A percentile compares a stretch with the other conserved stretches of the same genome.
Conservation (phyloP, 345 rosid genomes). For the Eucalyptus decipiens region DNA sequence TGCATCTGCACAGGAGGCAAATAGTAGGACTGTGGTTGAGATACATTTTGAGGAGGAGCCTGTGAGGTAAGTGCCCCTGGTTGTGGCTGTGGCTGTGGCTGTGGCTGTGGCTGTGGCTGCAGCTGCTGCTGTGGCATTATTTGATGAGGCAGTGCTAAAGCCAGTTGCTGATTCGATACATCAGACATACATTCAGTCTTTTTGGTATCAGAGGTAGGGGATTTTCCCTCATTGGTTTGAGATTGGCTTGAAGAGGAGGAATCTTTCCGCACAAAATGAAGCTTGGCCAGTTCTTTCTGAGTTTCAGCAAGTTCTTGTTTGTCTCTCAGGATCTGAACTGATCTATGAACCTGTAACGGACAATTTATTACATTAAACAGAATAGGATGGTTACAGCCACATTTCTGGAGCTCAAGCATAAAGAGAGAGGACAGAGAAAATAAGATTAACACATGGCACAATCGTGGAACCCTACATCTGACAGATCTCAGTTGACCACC, state of each 20-base stretch:
- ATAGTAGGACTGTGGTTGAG: constrained; percentile 64
- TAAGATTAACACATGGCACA: neutral
- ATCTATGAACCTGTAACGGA: constrained; percentile 74
- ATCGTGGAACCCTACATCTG: neutral
- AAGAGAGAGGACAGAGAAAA: neutral
- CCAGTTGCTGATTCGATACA: constrained; percentile 67
- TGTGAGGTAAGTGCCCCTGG: constrained; percentile 29
- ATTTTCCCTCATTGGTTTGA: constrained; percentile 59
- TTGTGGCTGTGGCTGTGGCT: constrained; percentile 31
- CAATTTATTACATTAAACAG: neutral
- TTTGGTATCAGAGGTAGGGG: constrained; percentile 43
- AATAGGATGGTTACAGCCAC: neutral
- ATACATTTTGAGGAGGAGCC: constrained; percentile 31
- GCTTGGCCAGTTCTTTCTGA: constrained; percentile 84
- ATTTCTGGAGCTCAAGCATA: neutral
- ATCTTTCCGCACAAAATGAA: constrained; percentile 83
- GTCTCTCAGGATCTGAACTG: constrained; percentile 94
- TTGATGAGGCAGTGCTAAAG: constrained; percentile 86
- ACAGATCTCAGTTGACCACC: neutral
- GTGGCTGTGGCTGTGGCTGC: constrained; percentile 51
- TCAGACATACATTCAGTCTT: constrained; percentile 46
- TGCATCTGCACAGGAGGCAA: constrained; percentile 44
- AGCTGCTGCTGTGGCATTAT: constrained; percentile 7
- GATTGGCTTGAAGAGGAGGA: constrained; percentile 50
- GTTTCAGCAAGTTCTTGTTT: constrained; percentile 95